Base-by-base conservation (phyloP, 2,329 filamentous ascomycete species). In the Fragosphaeria purpurea region DNA sequence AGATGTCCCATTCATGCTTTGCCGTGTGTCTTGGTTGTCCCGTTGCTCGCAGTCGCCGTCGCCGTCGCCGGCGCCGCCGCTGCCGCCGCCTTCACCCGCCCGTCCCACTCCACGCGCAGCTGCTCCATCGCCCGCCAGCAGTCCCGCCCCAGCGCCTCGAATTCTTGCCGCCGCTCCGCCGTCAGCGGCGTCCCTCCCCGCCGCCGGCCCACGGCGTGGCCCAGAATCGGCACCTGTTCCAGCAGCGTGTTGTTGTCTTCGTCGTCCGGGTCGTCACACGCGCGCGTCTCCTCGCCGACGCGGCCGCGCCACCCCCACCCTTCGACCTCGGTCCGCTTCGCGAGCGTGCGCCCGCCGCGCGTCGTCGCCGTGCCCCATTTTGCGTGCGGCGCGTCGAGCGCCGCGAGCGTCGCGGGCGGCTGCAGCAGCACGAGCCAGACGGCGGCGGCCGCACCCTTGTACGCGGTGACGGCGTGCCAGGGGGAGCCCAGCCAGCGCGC, bases 301-400 rank as follows among this genome's bases (percentile, higher is more conserved):
- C 66, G 70, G 50, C 85, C 82, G 56, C 79, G 71, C 66, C 82
- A 84, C 0, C 88, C 90, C 89, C 90, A 96, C 7, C 88, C 87
- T 42, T 87, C 82, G 4, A 95, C 83, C 65, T 95, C 88, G 1
- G 89, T 94, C 60, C 80, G 80, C 66, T 83, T 85, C 5, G 88
- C 79, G 40, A 75, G 70, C 4, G 47, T 33, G 53, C 78, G 75
- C 22, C 73, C 68, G 0, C 84, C 82, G 9, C 76, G 65, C 56
- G 83, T 76, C 7, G 76, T 77, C n/a, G 80, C 77, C 34, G 85
- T 86, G 3, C 91, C 91, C 91, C 91, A 97, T 70, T 97, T 97
- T 50, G 71, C 47, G 66, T 76, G 63, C 72, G 82, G 55, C 4
- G 73, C 77, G 33, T 62, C 71, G 39, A 73, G 63, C 2, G 70